phyloP scores from a whole-genome alignment of 2,329 filamentous ascomycete genomes.

The Talaromyces sp. region DNA sequence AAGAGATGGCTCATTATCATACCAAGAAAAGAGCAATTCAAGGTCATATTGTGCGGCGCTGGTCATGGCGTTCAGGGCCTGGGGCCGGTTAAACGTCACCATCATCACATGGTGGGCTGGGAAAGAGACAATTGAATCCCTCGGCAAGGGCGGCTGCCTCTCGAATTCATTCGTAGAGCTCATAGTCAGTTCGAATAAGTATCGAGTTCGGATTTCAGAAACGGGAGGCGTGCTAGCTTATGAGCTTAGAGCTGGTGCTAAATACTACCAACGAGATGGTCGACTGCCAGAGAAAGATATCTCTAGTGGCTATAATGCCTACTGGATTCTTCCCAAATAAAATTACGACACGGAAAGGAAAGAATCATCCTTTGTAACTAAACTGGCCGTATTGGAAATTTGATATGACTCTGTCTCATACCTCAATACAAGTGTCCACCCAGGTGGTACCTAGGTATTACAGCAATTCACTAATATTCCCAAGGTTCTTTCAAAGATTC shows the following conservation, averaged over 20 bases:
- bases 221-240: background rate
- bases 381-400: no score
- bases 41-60: constrained; percentile 19
- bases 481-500: no score
- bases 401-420: no score
- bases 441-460: no score
- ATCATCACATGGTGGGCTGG: constrained; percentile 17
- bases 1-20: constrained; percentile 18
- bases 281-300: no score
- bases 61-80: constrained; percentile 21
- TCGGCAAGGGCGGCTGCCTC: constrained; percentile 12
- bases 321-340: no score
- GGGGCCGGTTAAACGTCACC: constrained; percentile 18
- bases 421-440: no score
- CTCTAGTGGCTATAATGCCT: no score
- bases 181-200: background rate
- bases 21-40: constrained; percentile 18
- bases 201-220: background rate
- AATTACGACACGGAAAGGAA: no score
- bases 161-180: constrained; percentile 7
- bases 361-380: no score
- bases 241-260: no score
- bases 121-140: constrained; percentile 13
- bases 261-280: background rate
- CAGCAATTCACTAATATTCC: no score